A percentile compares a stretch with the other conserved stretches of the same genome.
Evolutionary conservation across 495 filamentous ascomycete genomes (phyloP).

Genomic region (Podospora sp.): DNA sequence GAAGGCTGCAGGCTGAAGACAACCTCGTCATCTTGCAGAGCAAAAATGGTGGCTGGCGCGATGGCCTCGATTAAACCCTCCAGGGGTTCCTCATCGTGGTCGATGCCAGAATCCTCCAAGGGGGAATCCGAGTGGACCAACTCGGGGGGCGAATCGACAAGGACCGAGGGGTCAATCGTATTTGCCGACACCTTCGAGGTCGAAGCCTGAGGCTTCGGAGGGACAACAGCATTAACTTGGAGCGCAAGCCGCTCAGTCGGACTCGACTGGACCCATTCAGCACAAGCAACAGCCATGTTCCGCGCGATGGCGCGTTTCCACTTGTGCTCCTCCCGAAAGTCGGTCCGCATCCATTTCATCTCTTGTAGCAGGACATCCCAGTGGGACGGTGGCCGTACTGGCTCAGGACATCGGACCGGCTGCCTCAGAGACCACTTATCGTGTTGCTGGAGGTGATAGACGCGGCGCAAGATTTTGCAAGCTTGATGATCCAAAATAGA

Average conservation of each 20-base stretch:
- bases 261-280: conserved; percentile 70
- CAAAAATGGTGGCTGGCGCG: conserved; percentile 78
- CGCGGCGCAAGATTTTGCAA: conserved; percentile 75
- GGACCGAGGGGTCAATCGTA: conserved; percentile 28
- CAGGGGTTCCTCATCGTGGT: conserved; percentile 48
- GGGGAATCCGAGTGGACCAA: conserved; percentile 61
- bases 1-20: conserved; percentile 77
- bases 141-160: conserved; percentile 62
- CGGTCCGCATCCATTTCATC: conserved; percentile 96
- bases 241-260: conserved; percentile 63
- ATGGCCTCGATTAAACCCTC: conserved; percentile 49
- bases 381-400: conserved; percentile 71
- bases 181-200: conserved; percentile 30
- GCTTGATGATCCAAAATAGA: conserved; percentile 82
- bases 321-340: conserved; percentile 91
- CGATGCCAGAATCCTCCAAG: conserved; percentile 29
- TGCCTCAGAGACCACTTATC: conserved; percentile 92
- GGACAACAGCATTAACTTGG: conserved; percentile 62
- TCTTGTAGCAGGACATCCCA: conserved; percentile 86
- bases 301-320: conserved; percentile 85
- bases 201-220: conserved; percentile 25
- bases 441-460: conserved; percentile 84
- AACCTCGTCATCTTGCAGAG: conserved; percentile 77
- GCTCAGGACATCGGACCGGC: conserved; percentile 76
- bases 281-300: conserved; percentile 76